Evolutionary conservation across 805 yeast genomes (phyloP), one percentile per base, ranked within the genome.

Genomic region (Candida berthetii): DNA sequence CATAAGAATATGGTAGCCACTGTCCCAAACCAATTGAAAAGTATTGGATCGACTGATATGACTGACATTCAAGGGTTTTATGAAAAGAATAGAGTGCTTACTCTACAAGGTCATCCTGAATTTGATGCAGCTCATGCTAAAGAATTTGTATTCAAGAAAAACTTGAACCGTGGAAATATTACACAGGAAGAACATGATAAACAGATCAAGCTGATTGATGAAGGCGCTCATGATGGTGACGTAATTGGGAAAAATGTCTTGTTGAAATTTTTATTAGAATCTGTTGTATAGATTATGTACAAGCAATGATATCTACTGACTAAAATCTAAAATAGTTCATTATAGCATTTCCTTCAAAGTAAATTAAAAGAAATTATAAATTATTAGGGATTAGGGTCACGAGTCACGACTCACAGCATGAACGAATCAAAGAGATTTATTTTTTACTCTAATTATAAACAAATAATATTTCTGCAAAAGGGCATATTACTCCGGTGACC

Each of bases 71-170:
- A 89, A 61, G 95, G 95, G 0, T 62, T 85, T 25, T 74, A 73
- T 42, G 72, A 74, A 34, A 68, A 71, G 1, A 55, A 67, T 19
- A 66, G 70, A 35, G 41, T 84, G 7, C 60, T 89, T 17, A 76
- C 93, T 0, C 74, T 88, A 49, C 97, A 89, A 60, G 96, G 96
- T 1, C 97, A 89, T 54, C 96, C 96, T 0, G 96, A 89, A 58
- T 89, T 85, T 53, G 54, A 64, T 22, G 62, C 65, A 19, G 33
- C 7, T 27, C n/a, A 8, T 34, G 37, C 19, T 32, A 15, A 15
- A 9, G 34, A 39, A n/a, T n/a, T 6, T 15, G 19, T 39, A 11
- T 19, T 24, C 16, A 19, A 18, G 3, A 17, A 11, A 7, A 19
- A 34, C 3, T 13, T 27, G 8, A 16, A 3, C 3, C 22, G 28